Evolutionary conservation across 805 yeast genomes (phyloP).

Genomic region (Lachancea waltii): DNA sequence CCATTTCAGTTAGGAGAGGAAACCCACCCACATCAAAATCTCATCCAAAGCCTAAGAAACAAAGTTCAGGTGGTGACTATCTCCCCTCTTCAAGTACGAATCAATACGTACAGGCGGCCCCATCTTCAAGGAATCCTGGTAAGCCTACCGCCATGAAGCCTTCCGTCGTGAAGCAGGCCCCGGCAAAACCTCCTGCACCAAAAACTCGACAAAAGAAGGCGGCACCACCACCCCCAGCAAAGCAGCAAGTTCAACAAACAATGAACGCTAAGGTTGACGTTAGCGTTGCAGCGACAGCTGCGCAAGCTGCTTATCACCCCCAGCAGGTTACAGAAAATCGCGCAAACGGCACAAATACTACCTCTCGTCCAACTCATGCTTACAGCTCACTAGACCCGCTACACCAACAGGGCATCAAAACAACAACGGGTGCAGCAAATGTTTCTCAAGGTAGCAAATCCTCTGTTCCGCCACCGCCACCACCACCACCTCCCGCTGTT

Average conservation of each 20-base stretch:
- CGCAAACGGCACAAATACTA: conserved; percentile 8
- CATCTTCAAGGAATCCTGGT: no score
- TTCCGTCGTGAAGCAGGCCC: conserved; percentile 2
- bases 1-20: conserved; percentile 76
- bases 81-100: background rate
- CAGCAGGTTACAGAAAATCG: conserved; percentile 18
- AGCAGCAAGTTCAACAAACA: conserved; percentile 19
- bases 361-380: background rate
- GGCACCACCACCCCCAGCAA: conserved; percentile 18
- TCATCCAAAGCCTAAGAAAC: conserved; percentile 68
- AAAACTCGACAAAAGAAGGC: conserved; percentile 10
- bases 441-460: no score
- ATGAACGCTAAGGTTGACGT: conserved; percentile 22
- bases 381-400: background rate
- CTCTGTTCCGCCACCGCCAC: conserved; percentile 53
- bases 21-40: conserved; percentile 66
- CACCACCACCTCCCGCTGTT: conserved; percentile 67
- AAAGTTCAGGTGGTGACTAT: conserved; percentile 15
- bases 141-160: background rate
- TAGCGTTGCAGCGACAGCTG: conserved; percentile 38
- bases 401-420: conserved; percentile 12
- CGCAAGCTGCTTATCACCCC: conserved; percentile 33
- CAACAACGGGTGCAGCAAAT: no score
- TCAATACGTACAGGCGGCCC: background rate
- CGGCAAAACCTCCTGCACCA: conserved; percentile 18